Evolutionary conservation across 2,329 filamentous ascomycete species (phyloP).

Genomic region (Arachnomyces sp.): DNA sequence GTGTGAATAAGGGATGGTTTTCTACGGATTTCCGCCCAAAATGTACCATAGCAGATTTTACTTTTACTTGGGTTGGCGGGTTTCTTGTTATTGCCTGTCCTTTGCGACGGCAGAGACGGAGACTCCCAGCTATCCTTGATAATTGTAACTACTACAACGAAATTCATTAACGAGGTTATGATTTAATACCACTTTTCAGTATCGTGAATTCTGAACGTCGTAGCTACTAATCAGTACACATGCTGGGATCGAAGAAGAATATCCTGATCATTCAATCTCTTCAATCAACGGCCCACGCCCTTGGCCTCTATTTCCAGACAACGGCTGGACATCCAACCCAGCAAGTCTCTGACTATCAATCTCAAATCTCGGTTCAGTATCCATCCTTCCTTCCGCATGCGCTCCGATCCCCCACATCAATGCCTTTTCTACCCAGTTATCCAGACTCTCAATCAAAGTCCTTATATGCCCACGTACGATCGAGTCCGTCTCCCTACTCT

Average conservation of each 20-base stretch:
- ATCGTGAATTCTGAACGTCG: neutral
- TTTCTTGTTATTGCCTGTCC: too few species aligned
- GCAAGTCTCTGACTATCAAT: slow-evolving; percentile 29
- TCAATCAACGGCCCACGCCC: slow-evolving; percentile 29
- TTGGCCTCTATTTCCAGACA: slow-evolving; percentile 12
- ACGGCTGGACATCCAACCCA: slow-evolving; percentile 29
- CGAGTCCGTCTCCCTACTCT: slow-evolving; percentile 29
- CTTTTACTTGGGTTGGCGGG: too few species aligned
- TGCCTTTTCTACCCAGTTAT: slow-evolving; percentile 36
- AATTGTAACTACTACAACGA: too few species aligned
- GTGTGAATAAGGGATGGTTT: too few species aligned
- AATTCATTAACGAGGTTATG: too few species aligned
- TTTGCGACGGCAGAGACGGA: too few species aligned
- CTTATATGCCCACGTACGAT: slow-evolving; percentile 34
- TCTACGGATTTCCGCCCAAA: too few species aligned
- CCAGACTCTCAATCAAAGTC: slow-evolving; percentile 32
- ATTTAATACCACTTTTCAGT: neutral
- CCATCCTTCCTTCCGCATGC: slow-evolving; percentile 11
- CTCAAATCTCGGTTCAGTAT: slow-evolving; percentile 20
- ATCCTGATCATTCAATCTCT: slow-evolving; percentile 35
- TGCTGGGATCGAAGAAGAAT: too few species aligned
- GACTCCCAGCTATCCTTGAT: too few species aligned
- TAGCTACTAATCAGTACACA: too few species aligned
- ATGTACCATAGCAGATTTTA: too few species aligned
- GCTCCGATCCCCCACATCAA: slow-evolving; percentile 31